Evolutionary conservation across 208 protist species (phyloP).

Genomic region (Trypanosoma caninum): DNA sequence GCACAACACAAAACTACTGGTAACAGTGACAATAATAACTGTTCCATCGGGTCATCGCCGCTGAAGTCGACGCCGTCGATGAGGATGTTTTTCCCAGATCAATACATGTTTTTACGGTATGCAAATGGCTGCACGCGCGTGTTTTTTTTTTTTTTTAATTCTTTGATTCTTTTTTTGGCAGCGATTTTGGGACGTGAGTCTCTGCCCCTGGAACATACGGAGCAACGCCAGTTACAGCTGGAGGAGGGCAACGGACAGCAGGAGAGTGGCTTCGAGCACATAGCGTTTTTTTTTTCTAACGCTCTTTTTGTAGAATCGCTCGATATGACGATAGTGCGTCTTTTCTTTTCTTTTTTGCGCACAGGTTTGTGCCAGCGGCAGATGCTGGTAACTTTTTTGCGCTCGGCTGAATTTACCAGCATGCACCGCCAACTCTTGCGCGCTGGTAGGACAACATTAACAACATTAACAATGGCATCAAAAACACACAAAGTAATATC

Average conservation of each 20-base stretch:
- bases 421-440: constrained; percentile 41
- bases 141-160: constrained; percentile 45
- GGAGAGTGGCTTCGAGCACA: constrained; percentile 40
- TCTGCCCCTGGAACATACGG: constrained; percentile 16
- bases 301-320: constrained; percentile 66
- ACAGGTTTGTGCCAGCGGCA: constrained; percentile 41
- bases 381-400: constrained; percentile 42
- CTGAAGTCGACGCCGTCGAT: background rate
- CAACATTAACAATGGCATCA: background rate
- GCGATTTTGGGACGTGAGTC: constrained; percentile 41
- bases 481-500: background rate
- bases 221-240: constrained; percentile 4
- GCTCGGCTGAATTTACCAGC: constrained; percentile 33
- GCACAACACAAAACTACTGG: background rate
- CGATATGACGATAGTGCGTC: constrained; percentile 49
- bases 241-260: background rate
- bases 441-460: background rate
- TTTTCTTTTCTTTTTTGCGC: constrained; percentile 46
- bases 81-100: constrained; percentile 34
- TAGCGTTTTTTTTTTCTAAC: constrained; percentile 55
- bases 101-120: constrained; percentile 74
- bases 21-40: background rate
- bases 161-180: constrained; percentile 61
- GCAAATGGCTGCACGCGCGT: constrained; percentile 67
- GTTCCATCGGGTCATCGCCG: background rate